Base-by-base conservation (phyloP, 2,329 filamentous ascomycete species). In the Boeremia exigua region DNA sequence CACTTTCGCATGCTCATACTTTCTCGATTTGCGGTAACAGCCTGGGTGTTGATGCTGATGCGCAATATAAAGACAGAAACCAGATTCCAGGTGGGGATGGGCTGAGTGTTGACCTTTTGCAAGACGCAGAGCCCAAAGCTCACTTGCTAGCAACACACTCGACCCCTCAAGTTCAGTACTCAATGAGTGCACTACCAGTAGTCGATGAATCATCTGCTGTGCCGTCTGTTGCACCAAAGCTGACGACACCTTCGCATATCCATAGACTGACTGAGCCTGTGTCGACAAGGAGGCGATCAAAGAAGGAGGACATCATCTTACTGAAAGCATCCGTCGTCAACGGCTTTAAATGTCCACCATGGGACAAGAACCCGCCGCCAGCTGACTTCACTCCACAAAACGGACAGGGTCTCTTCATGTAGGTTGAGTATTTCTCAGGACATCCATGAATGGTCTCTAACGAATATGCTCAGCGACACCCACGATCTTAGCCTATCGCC, bases 321-420 rank as follows among this genome's bases (percentile, higher is more conserved):
- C 80, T 90, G 1, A 87, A 88, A 68, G 87, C 88, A 3, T 95
- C 93, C 4, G 88, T 86, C 51, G 81, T 99, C 17, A 91, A 96
- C 70, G 91, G 89, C 0, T 89, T 87, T 67, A 82, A 89, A 17
- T 98, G 96, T 63, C 92, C 90, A 10, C 92, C 90, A 0, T 99
- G 95, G 95, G 62, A 68, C 28, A 84, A 84, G n/a, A 76, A 75
- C 2, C 80, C 86, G 27, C 88, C 91, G 1, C 73, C 83, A 0
- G 74, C 81, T 4, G 85, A 89, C 28, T 96, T 97, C 63, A 74
- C 80, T 29, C 74, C 81, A 27, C 63, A 71, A 6, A 72, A 80
- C 3, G 81, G 79, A n/a, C 78, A 79, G 34, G 73, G 76, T 6
- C 72, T 78, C n/a, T 96, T 88, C 71, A 82, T 77, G 90, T 74